These are phyloP conservation scores for Peronospora destructor DNA, from an alignment of 352 stramenopile species.

Conservation along the genomic window DNA sequence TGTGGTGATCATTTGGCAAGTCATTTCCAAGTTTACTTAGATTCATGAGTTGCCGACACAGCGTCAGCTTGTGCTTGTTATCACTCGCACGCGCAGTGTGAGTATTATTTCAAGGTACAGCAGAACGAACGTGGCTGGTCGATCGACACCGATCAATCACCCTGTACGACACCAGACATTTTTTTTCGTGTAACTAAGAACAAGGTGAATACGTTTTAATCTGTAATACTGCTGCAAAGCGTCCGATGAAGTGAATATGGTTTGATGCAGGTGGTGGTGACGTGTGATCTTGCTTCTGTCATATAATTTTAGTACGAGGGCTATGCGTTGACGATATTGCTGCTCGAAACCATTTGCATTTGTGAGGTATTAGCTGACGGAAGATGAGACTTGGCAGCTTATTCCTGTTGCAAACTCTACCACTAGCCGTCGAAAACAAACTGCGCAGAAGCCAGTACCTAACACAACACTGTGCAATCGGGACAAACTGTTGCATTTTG, in stretches of 20 bases:
- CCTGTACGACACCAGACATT: conserved; percentile 22
- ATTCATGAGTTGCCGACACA: not conserved
- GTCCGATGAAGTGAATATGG: not conserved
- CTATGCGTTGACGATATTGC: not conserved
- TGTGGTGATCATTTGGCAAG: conserved; percentile 63
- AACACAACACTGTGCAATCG: conserved; percentile 26
- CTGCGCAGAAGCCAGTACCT: conserved; percentile 14
- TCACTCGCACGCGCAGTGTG: not conserved
- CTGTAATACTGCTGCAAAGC: not conserved
- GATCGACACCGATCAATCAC: conserved; percentile 12
- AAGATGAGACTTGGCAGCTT: conserved; percentile 10
- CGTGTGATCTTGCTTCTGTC: conserved; percentile 2
- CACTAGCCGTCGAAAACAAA: conserved; percentile 13
- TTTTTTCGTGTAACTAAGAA: conserved; percentile 39
- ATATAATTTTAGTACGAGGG: conserved; percentile 10
- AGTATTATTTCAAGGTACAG: not conserved
- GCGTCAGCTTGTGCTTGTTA: not conserved
- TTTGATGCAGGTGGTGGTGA: conserved; percentile 1
- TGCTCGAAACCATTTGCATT: not conserved
- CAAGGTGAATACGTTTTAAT: conserved; percentile 27
- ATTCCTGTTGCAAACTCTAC: conserved; percentile 9
- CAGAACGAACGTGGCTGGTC: conserved; percentile 2
- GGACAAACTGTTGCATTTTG: conserved; percentile 28
- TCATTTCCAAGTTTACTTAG: conserved; percentile 60
- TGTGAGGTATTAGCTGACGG: conserved; percentile 12